Base-by-base conservation (phyloP, 2,329 filamentous ascomycete species). In the Diaporthe humulicola region DNA sequence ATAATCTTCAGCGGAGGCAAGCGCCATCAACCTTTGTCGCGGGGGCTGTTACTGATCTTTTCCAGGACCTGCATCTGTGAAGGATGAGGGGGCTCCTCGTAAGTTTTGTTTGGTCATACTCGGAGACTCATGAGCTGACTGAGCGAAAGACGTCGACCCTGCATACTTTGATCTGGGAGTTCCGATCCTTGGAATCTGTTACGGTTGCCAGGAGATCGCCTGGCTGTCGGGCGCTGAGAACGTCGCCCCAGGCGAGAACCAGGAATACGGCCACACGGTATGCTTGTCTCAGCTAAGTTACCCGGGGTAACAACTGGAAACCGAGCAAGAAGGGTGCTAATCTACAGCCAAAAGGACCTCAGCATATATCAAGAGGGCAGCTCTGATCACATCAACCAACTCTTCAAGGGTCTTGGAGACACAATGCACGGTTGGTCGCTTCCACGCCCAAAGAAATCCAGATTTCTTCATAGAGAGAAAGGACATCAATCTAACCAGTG, bases 321-420 rank as follows among this genome's bases (percentile, higher is more conserved):
- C 4, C 17, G n/a, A 10, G 42, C 5, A 48, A 10, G 10, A 36
- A 19, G 14, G 42, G 28, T 50, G 42, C 60, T 66, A 17, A 66
- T 28, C 19, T n/a, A n/a, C 19, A n/a, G 28, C 5, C 28, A 36
- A 66, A 33, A 66, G 30, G 87, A 90, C 71, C 81, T 98, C 69
- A 90, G 88, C 76, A 88, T 94, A 42, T 85, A 90, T 75, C 89
- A 89, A 77, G 86, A 87, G 61, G 84, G 87, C 77, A 82, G 86
- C 45, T 66, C 60, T 36, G 40, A 48, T 66, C 92, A 95, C 80
- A 92, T 94, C 78, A 93, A 98, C 82, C 88, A 89, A 57, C 91
- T 98, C 33, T 98, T 98, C 83, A 88, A 91, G 38, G 94, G 92
- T 19, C 81, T 98, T 14, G 93, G 92, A 74, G 92, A 94, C 75